phyloP scores from a whole-genome alignment of 2,329 filamentous ascomycete genomes.

The Fonsecaea monophora region DNA sequence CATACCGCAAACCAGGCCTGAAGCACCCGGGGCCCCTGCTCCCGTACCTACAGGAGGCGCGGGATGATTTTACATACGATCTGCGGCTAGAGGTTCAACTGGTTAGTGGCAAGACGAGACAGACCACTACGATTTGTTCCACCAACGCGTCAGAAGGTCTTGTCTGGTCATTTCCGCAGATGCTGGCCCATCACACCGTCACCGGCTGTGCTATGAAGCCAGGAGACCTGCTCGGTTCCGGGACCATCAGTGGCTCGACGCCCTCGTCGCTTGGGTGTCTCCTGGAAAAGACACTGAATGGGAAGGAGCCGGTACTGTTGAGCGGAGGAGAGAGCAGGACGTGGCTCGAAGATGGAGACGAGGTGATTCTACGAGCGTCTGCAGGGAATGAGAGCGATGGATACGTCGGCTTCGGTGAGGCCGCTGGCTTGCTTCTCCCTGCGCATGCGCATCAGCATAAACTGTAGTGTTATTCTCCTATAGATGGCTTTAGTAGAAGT shows the following conservation, averaged over 20 bases:
- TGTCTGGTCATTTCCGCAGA: slow-evolving; percentile 16
- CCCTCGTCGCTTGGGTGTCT: slow-evolving; percentile 11
- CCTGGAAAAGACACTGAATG: slow-evolving; percentile 4
- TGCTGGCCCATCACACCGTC: slow-evolving; percentile 21
- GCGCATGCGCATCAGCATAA: no score
- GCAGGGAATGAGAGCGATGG: slow-evolving; percentile 66
- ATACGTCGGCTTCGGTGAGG: slow-evolving; percentile 72
- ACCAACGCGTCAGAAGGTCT: slow-evolving; percentile 14
- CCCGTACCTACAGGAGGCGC: slow-evolving; percentile 8
- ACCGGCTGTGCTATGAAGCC: slow-evolving; percentile 9
- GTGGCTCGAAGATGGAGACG: slow-evolving; percentile 77
- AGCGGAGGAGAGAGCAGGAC: slow-evolving; percentile 60
- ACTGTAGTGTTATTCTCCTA: no score
- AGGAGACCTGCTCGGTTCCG: slow-evolving; percentile 18
- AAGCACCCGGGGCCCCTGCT: background rate
- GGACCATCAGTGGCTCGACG: slow-evolving; percentile 15
- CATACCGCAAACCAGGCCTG: slow-evolving; percentile 13
- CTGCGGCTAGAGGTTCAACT: slow-evolving; percentile 14
- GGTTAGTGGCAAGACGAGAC: slow-evolving; percentile 11
- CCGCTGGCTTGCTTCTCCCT: slow-evolving; percentile 8
- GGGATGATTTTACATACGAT: slow-evolving; percentile 10
- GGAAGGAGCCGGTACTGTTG: slow-evolving; percentile 60
- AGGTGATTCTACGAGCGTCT: slow-evolving; percentile 62
- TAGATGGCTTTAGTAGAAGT: no score
- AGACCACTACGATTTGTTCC: slow-evolving; percentile 1